Base-by-base conservation (phyloP, 257 asterid species). In the Solanum pennellii region DNA sequence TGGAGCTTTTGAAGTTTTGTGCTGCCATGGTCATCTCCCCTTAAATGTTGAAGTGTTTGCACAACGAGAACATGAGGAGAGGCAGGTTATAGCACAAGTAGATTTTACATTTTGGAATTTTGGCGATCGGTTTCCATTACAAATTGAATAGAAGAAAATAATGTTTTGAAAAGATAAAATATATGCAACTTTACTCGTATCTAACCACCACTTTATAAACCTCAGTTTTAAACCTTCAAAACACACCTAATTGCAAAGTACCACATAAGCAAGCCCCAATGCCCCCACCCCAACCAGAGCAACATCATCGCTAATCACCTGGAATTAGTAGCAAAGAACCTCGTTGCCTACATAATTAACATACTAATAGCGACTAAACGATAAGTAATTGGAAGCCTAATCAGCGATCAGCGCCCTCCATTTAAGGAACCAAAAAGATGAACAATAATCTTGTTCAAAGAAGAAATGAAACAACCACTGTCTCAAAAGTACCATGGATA, bases 1-100 rank as follows among this genome's bases (percentile, higher is more conserved):
- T 65, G 88, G 82, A 42, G 25, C 39, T 39, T 80, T 80, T 68
- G 86, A 90, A 83, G 85, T 75, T 87, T 76, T 89, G 92, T 76
- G 93, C 69, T n/a, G 52, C 69, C 68, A 90, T 91, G 83, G 90
- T 16, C n/a, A 66, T 14, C 33, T 71, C n/a, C 16, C 35, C 35
- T 31, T 71, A 69, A 56, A 76, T 25, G 73, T 71, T 23, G 12
- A 31, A 86, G 23, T 56, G 76, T 68, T 60, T 23, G 41, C 16
- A 35, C 0, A 31, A 66, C 1, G 49, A 44, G 49, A 44, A 37
- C 39, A 49, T 15, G 60, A 49, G 59, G 9, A 69, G 41, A 8
- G 76, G 45, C 45, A 35, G 15, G 41, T 72, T 9, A 37, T 6
- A 35, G 47, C 20, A 72, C 21, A 35, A 31, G 27, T 9, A 72